Base-by-base conservation (phyloP, 306 rosid species). In the Cajanus cajan region DNA sequence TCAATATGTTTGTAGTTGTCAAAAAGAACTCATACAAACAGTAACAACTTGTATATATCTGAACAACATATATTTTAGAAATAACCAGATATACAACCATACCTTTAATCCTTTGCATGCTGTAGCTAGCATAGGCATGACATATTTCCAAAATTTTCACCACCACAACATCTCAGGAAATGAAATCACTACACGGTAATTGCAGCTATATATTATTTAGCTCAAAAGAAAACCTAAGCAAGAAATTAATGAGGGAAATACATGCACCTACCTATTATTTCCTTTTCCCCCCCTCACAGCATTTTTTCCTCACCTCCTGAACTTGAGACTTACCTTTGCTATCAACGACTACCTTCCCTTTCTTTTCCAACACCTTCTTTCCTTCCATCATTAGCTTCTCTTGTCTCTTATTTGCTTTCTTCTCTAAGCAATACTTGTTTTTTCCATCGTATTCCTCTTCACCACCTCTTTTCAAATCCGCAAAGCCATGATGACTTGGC, bases 261-360 rank as follows among this genome's bases (percentile, higher is more conserved):
- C 31, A 28, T 28, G 31, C 31, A 28, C 31, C 1, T 28, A 28
- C 31, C 31, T 28, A 28, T 54, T 68, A 85, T 67, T 82, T 87
- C 68, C 66, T 66, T 74, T 84, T 84, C 6, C 68, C 77, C 71
- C 68, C 77, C 71, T 66, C 45, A 78, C 73, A 58, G 52, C 55
- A 65, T 51, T 41, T 78, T 43, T 82, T 87, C 64, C 90, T 88
- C 72, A 55, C 89, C 83, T 85, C 78, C 41, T 83, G 80, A 85
- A 45, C 87, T 44, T 85, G 68, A 73, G 74, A 74, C 51, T 76
- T 85, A 7, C 74, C 77, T 74, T 80, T 84, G 41, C 65, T 44
- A 24, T 28, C 80, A 7, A 15, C 34, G 16, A 71, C 16, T 36
- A 76, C 15, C 74, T 16, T 57, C 69, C 82, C 82, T 71, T 85